These are phyloP conservation scores for Aeschynomene evenia DNA, from an alignment of 306 rosid species.

Conservation along the genomic window DNA sequence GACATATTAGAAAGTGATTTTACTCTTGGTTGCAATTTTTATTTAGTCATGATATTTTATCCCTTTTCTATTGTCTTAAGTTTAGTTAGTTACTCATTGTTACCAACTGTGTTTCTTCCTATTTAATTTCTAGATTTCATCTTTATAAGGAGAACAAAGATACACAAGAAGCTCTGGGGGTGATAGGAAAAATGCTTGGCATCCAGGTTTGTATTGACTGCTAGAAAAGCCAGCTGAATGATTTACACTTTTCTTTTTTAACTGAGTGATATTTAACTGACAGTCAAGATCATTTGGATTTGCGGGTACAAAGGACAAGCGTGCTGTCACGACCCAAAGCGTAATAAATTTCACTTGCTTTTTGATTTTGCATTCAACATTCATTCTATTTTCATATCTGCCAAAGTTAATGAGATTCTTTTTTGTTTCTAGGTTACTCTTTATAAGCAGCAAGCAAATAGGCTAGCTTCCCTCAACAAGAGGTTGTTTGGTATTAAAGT, in stretches of 20 bases:
- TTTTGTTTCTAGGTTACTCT: constrained; percentile 73
- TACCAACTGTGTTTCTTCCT: constrained; percentile 14
- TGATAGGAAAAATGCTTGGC: constrained; percentile 87
- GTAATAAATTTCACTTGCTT: constrained; percentile 44
- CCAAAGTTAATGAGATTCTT: constrained; percentile 1
- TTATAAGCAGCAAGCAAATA: constrained; percentile 75
- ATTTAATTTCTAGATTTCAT: constrained; percentile 65
- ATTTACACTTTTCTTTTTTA: not conserved
- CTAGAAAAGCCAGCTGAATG: constrained; percentile 11
- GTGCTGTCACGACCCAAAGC: constrained; percentile 88
- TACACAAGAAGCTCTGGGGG: constrained; percentile 89
- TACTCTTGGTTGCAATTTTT: constrained; percentile 9
- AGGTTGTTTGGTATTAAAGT: constrained; percentile 86
- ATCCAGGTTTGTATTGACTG: constrained; percentile 59
- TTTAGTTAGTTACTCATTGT: constrained; percentile 20
- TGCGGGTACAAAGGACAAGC: constrained; percentile 97
- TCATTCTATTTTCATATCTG: constrained; percentile 19
- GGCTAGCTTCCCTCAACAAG: constrained; percentile 81
- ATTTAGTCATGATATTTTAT: constrained; percentile 4
- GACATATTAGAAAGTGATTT: constrained; percentile 12
- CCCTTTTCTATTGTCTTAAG: constrained; percentile 13
- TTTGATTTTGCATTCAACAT: not conserved
- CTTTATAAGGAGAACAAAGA: constrained; percentile 96
- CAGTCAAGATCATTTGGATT: constrained; percentile 95
- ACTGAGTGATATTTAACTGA: constrained; percentile 32